These are phyloP conservation scores for Phytopythium aichiense DNA, from an alignment of 352 stramenopile genomes.

Conservation along the genomic window DNA sequence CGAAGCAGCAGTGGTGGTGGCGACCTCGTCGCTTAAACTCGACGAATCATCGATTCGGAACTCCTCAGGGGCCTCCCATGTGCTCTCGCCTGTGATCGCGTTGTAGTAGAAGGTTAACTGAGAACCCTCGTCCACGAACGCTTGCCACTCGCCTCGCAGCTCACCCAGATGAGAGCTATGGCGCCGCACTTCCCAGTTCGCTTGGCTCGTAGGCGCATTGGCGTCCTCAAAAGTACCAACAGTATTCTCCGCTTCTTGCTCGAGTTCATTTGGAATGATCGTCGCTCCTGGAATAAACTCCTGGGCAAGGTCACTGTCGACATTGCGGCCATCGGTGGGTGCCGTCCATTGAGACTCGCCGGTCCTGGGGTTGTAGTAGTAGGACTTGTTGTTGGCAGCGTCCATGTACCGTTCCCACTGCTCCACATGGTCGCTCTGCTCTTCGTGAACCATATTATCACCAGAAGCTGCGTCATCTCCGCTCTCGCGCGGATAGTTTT, in stretches of 20 bases:
- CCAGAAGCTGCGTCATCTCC: not conserved
- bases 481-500: not conserved
- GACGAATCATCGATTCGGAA: conserved; percentile 9
- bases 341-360: conserved; percentile 40
- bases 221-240: not conserved
- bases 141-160: conserved; percentile 39
- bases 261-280: conserved; percentile 11
- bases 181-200: conserved; percentile 17
- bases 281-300: not conserved
- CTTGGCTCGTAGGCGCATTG: not conserved
- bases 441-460: not conserved
- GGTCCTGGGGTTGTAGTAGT: conserved; percentile 41
- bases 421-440: not conserved
- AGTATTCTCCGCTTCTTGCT: conserved; percentile 4
- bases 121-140: conserved; percentile 52
- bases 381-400: conserved; percentile 39
- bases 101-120: conserved; percentile 74
- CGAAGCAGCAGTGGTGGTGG: not conserved
- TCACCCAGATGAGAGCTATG: conserved; percentile 19
- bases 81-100: conserved; percentile 42
- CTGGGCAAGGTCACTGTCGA: conserved; percentile 2
- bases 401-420: conserved; percentile 58
- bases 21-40: not conserved
- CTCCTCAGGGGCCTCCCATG: conserved; percentile 38
- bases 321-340: conserved; percentile 7